Percentiles rank a stretch among this genome's conserved stretches.
phyloP scores from a whole-genome alignment of 805 yeast genomes.

The Jamesozyma piceae region DNA sequence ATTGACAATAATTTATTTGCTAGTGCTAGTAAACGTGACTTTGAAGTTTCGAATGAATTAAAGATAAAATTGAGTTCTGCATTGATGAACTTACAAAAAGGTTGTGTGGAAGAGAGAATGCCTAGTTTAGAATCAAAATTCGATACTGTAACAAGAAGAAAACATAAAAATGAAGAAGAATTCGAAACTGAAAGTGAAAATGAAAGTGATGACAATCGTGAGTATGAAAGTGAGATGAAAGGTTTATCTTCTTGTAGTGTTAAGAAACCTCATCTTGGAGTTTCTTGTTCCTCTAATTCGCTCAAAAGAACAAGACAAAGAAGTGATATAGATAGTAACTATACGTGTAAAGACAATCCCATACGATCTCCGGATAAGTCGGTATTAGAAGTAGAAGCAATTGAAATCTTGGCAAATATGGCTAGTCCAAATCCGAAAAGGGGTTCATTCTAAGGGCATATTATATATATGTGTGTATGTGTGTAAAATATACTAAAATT shows the following conservation, averaged over 20 bases:
- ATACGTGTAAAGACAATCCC: too few relatives aligned
- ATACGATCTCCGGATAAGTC: too few relatives aligned
- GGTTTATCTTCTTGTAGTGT: too few relatives aligned
- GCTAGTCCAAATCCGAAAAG: too few relatives aligned
- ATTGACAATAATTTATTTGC: neutral
- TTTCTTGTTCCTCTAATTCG: too few relatives aligned
- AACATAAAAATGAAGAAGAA: neutral
- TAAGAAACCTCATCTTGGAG: too few relatives aligned
- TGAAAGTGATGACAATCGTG: neutral
- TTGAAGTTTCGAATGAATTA: constrained; percentile 32
- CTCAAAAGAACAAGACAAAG: neutral
- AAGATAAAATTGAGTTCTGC: constrained; percentile 35
- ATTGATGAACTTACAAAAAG: constrained; percentile 31
- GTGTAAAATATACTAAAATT: too few relatives aligned
- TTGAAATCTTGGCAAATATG: too few relatives aligned
- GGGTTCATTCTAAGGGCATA: too few relatives aligned
- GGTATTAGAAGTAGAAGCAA: too few relatives aligned
- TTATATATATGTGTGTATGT: too few relatives aligned
- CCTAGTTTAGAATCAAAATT: constrained; percentile 13
- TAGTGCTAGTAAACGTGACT: constrained; percentile 25
- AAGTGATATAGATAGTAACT: neutral
- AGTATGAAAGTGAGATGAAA: neutral
- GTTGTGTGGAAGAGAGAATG: constrained; percentile 22
- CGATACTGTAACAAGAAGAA: constrained; percentile 1
- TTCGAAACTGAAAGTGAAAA: neutral